Conservation (phyloP, 176 grass and related monocot genomes). For the Microstegium vimineum region DNA sequence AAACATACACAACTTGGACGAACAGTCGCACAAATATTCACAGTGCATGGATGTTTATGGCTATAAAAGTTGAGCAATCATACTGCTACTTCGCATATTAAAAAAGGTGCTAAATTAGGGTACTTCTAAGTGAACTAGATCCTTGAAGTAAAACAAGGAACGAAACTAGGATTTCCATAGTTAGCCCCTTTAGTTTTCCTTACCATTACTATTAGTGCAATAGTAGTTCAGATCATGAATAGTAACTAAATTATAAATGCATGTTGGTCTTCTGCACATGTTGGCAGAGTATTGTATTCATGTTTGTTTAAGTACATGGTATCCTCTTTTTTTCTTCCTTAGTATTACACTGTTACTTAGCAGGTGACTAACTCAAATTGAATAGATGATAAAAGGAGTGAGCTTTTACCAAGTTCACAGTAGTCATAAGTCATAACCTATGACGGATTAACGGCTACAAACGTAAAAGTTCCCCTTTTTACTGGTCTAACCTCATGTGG, state of each 20-base stretch:
- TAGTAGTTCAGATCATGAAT: background rate
- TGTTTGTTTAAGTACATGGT: background rate
- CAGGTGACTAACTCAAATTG: background rate
- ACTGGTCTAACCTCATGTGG: background rate
- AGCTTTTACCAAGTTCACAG: background rate
- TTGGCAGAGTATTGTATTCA: background rate
- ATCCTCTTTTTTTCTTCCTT: background rate
- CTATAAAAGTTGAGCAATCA: background rate
- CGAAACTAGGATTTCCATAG: background rate
- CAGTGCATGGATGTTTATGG: background rate
- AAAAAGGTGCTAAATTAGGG: background rate
- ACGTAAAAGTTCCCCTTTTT: background rate
- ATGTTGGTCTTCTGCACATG: background rate
- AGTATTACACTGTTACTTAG: background rate
- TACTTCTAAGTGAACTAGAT: background rate
- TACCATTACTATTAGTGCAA: background rate
- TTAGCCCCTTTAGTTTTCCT: background rate
- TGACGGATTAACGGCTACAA: background rate
- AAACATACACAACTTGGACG: background rate
- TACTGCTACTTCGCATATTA: background rate
- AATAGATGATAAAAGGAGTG: background rate
- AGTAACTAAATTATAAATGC: background rate
- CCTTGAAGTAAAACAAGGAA: background rate
- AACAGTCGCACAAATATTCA: background rate
- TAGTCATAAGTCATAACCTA: background rate